Evolutionary conservation across 768 basidiomycete genomes (phyloP).

Genomic region (Collybia sordida): DNA sequence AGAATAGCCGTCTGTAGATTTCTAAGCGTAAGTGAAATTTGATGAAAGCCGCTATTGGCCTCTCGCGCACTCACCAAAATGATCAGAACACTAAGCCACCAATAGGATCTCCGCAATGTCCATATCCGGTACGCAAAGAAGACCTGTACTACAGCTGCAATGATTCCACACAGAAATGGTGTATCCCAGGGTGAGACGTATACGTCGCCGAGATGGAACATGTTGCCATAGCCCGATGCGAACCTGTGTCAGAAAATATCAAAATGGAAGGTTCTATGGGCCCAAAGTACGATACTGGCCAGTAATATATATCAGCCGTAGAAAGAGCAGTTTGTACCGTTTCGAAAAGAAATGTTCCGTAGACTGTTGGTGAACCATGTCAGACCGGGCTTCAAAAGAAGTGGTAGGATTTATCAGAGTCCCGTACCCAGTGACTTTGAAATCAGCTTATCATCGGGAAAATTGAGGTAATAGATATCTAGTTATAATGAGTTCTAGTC

Average conservation of each 20-base stretch:
- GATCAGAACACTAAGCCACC: slow-evolving; percentile 8
- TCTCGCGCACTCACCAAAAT: not conserved
- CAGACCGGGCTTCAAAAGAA: too few relatives aligned
- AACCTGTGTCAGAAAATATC: slow-evolving; percentile 4
- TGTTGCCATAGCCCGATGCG: slow-evolving; percentile 16
- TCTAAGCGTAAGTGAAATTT: not conserved
- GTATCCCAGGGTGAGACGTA: slow-evolving; percentile 18
- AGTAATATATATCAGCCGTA: not conserved
- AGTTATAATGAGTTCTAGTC: not conserved
- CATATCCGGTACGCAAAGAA: slow-evolving; percentile 20
- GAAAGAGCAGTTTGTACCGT: not conserved
- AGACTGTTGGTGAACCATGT: not conserved
- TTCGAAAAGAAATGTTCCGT: not conserved
- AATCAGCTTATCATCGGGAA: not conserved
- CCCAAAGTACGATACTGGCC: not conserved
- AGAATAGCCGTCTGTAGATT: not conserved
- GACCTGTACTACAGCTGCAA: slow-evolving; percentile 16
- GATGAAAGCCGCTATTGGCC: too few relatives aligned
- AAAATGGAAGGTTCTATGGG: not conserved
- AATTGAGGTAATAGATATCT: slow-evolving; percentile 1
- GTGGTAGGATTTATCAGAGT: too few relatives aligned
- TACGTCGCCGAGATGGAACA: slow-evolving; percentile 12
- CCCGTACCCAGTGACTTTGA: not conserved
- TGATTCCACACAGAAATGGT: slow-evolving; percentile 17
- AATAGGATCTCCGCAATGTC: slow-evolving; percentile 7